A percentile compares a stretch with the other conserved stretches of the same genome.
phyloP scores from a whole-genome alignment of 2,329 filamentous ascomycete species.

The Paecilomyces dactylethromorphus region DNA sequence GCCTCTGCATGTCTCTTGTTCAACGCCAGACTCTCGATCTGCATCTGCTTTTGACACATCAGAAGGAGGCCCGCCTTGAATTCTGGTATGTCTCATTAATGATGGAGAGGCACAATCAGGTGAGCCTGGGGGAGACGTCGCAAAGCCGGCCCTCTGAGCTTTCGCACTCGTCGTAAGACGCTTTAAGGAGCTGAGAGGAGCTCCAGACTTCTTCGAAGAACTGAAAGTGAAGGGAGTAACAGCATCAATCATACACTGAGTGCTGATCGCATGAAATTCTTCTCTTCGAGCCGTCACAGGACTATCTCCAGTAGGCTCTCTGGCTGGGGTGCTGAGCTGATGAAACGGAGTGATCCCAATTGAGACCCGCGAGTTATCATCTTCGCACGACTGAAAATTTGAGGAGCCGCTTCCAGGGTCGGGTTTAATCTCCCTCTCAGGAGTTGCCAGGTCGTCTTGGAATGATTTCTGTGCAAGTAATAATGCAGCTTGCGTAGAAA shows the following conservation, averaged over 20 bases:
- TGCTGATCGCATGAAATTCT: constrained; percentile 25
- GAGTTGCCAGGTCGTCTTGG: constrained; percentile 30
- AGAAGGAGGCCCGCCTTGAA: neutral
- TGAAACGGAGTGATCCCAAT: constrained; percentile 25
- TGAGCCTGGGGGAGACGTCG: constrained; percentile 4
- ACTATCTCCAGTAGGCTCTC: constrained; percentile 2
- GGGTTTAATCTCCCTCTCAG: constrained; percentile 9
- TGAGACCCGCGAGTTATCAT: neutral
- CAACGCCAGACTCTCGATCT: neutral
- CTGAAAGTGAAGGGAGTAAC: constrained; percentile 34
- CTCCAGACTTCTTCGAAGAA: constrained; percentile 20
- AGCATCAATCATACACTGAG: constrained; percentile 35
- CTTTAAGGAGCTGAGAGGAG: constrained; percentile 4
- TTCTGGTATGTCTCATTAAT: no score
- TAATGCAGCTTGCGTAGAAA: constrained; percentile 36
- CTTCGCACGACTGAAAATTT: neutral
- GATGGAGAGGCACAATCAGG: neutral
- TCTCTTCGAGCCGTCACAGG: constrained; percentile 6
- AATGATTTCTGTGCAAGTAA: constrained; percentile 33
- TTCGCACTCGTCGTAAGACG: constrained; percentile 3
- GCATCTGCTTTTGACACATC: neutral
- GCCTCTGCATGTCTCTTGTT: neutral
- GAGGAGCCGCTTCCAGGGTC: constrained; percentile 8
- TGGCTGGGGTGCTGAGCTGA: constrained; percentile 11
- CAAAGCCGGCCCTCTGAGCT: constrained; percentile 15